Conservation (phyloP, 768 basidiomycete species). For the Postia placenta region DNA sequence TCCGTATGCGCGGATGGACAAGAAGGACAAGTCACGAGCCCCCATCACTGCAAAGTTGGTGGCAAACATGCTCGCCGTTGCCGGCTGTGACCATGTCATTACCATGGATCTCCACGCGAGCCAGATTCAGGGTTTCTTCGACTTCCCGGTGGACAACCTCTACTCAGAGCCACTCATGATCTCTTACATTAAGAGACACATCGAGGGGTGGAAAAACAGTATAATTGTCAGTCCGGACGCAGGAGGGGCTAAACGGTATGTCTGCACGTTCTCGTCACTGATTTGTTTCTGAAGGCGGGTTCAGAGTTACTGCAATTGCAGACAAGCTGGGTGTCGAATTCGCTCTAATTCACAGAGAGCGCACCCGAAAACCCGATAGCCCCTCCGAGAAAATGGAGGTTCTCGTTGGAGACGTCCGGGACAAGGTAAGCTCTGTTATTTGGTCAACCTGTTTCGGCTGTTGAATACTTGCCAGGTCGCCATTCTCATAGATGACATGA, state of each 20-base stretch:
- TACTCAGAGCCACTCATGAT: slow-evolving; percentile 96
- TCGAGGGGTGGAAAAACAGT: slow-evolving; percentile 78
- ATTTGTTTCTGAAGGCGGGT: not conserved
- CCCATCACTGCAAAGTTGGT: slow-evolving; percentile 98
- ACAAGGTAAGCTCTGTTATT: slow-evolving; percentile 52
- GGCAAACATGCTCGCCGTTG: slow-evolving; percentile 95
- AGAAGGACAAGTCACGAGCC: slow-evolving; percentile 93
- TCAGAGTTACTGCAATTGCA: slow-evolving; percentile 87
- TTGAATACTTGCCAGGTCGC: slow-evolving; percentile 50
- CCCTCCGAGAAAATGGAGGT: slow-evolving; percentile 85
- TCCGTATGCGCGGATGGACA: slow-evolving; percentile 95
- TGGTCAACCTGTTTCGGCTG: slow-evolving; percentile 1
- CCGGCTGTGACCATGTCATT: slow-evolving; percentile 97
- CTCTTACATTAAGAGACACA: slow-evolving; percentile 82
- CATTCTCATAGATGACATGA: slow-evolving; percentile 98
- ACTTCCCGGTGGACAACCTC: slow-evolving; percentile 96
- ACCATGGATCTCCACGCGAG: slow-evolving; percentile 99
- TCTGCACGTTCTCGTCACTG: slow-evolving; percentile 12
- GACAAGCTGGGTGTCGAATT: slow-evolving; percentile 95
- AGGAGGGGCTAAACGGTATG: slow-evolving; percentile 95
- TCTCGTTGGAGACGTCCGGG: slow-evolving; percentile 89
- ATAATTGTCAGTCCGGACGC: slow-evolving; percentile 97
- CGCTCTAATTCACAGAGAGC: slow-evolving; percentile 90
- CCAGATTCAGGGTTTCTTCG: slow-evolving; percentile 99
- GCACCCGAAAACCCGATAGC: slow-evolving; percentile 58